Evolutionary conservation across 1,284 basidiomycete genomes (phyloP).

Genomic region (Rhodotorula sp.): DNA sequence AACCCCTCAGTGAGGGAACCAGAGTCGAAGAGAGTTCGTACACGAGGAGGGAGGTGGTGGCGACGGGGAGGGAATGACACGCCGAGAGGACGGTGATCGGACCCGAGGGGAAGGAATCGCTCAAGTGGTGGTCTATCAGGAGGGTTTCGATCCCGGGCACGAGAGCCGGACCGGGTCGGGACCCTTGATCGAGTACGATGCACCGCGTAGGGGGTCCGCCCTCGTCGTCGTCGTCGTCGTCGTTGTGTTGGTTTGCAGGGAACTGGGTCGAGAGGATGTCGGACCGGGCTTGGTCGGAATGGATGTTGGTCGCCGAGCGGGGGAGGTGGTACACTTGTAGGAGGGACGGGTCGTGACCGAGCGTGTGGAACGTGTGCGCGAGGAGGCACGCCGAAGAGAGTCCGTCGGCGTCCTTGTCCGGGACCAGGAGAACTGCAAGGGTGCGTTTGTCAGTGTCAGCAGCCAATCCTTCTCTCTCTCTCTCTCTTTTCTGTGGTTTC

Average conservation of each 20-base stretch:
- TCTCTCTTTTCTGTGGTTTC: too few species aligned
- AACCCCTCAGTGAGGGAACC: slow-evolving; percentile 5
- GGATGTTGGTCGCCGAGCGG: slow-evolving; percentile 35
- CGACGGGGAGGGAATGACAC: slow-evolving; percentile 41
- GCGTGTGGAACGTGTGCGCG: slow-evolving; percentile 13
- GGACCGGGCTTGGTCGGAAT: slow-evolving; percentile 25
- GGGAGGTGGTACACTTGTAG: slow-evolving; percentile 39
- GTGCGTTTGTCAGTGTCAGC: too few species aligned
- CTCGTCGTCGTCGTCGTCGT: slow-evolving; percentile 11
- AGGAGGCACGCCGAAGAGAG: slow-evolving; percentile 34
- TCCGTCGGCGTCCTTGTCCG: slow-evolving; percentile 44
- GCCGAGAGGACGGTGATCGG: slow-evolving; percentile 31
- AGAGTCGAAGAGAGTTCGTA: slow-evolving; percentile 37
- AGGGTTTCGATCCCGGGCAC: slow-evolving; percentile 34
- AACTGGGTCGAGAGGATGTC: slow-evolving; percentile 24
- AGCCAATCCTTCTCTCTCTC: too few species aligned
- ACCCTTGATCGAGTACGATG: slow-evolving; percentile 43
- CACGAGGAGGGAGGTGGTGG: slow-evolving; percentile 42
- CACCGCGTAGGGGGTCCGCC: slow-evolving; percentile 4
- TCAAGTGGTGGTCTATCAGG: slow-evolving; percentile 44
- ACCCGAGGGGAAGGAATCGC: slow-evolving; percentile 32
- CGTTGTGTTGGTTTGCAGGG: not conserved
- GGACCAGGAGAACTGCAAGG: slow-evolving; percentile 24
- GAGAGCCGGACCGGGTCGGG: slow-evolving; percentile 37
- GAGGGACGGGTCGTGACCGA: slow-evolving; percentile 35